Evolutionary conservation across 352 stramenopile species (phyloP).

Genomic region (Globisporangium mamillatum): DNA sequence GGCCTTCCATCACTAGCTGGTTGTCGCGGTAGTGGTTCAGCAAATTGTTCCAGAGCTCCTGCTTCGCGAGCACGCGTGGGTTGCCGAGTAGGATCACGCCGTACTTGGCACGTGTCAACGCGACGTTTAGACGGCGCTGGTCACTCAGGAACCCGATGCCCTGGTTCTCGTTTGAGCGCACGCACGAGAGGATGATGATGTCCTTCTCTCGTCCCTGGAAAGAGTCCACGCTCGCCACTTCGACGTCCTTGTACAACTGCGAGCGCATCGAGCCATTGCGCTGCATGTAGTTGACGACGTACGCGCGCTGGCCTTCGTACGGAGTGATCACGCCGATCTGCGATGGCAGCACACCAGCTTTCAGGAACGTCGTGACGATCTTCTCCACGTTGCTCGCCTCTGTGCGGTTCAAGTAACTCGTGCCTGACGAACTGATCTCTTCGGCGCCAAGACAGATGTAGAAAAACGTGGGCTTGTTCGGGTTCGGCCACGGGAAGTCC

Average conservation of each 20-base stretch:
- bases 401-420: constrained; percentile 98
- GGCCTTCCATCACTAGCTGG: constrained; percentile 93
- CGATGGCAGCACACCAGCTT: constrained; percentile 85
- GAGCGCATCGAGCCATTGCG: constrained; percentile 92
- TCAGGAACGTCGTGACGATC: constrained; percentile 96
- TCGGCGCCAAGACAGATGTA: constrained; percentile 96
- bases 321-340: constrained; percentile 98
- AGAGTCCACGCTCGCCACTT: constrained; percentile 98
- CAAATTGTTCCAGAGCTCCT: constrained; percentile 95
- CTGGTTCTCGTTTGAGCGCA: constrained; percentile 98
- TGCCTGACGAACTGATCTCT: constrained; percentile 97
- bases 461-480: constrained; percentile 98
- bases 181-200: constrained; percentile 97
- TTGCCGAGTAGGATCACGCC: constrained; percentile 99
- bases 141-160: constrained; percentile 99
- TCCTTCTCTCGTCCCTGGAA: constrained; percentile 99
- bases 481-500: constrained; percentile 97
- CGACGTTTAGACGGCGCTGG: constrained; percentile 97
- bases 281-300: constrained; percentile 98
- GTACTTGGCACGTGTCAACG: constrained; percentile 97
- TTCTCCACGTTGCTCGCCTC: constrained; percentile 98
- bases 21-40: constrained; percentile 98
- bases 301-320: constrained; percentile 98
- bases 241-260: constrained; percentile 97
- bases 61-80: constrained; percentile 95